Evolutionary conservation across 1,139 yeast species (phyloP), one percentile per base, ranked within the genome.

Genomic region (Taphrina betulina): DNA sequence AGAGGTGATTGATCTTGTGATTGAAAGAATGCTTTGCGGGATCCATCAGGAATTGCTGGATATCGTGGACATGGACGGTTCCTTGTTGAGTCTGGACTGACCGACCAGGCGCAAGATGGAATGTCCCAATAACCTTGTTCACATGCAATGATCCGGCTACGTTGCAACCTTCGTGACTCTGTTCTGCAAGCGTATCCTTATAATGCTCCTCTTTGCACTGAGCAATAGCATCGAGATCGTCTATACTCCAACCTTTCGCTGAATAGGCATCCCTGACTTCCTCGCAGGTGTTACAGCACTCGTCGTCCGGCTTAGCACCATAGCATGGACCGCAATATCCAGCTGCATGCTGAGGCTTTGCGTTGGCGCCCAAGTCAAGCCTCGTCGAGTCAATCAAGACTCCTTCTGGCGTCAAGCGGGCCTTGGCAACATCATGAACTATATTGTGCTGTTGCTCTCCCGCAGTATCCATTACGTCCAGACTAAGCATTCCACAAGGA

Each of bases 81-180:
- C 64, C 63, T 24, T 59, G 59, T 22, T 80, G 80, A 5, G 72
- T 72, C 46, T 72, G 66, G 61, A 75, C 76, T 46, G 85, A 79
- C 59, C 78, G 81, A 19, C 98, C 98, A 1, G 98, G 97, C 0
- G 96, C 96, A 75, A 92, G 89, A 71, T 92, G 97, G 63, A 92
- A 73, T 67, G 88, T 85, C 38, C 98, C 98, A 28, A 86, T 81
- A 38, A 92, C 86, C 70, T 95, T 80, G 71, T 87, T 86, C 66
- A 92, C 81, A 64, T 80, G 75, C 7, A 95, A 83, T 31, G 79
- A 76, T 34, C 98, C 98, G 60, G 78, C 78, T 52, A 92, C 75
- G 63, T 95, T 77, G 72, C 98, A 92, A 5, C 98, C 98, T 71
- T 90, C 96, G 58, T 76, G 68, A 59, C 86, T 73, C 64, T 84